Conservation (phyloP, 1,284 basidiomycete genomes). For the Pisolithus thermaeus region DNA sequence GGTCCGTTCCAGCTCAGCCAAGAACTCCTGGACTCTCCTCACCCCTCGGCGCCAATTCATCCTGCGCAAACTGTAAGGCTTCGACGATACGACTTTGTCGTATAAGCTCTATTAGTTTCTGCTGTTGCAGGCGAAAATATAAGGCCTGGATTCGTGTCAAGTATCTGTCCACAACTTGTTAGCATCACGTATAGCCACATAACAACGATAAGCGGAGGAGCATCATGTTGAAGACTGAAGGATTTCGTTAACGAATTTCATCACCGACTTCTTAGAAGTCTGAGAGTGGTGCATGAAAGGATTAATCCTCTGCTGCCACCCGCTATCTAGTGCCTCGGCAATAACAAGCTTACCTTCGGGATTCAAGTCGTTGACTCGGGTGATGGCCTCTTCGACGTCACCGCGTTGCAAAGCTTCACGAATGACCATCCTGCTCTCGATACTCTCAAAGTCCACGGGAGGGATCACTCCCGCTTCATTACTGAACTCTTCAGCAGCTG, state of each 20-base stretch:
- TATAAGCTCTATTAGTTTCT: constrained; percentile 93
- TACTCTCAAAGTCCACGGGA: constrained; percentile 83
- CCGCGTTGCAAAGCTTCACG: constrained; percentile 91
- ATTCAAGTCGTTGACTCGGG: constrained; percentile 90
- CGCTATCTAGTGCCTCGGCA: constrained; percentile 9
- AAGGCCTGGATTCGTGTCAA: constrained; percentile 88
- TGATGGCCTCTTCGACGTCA: constrained; percentile 92
- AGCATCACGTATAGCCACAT: constrained; percentile 14
- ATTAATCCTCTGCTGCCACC: constrained; percentile 67
- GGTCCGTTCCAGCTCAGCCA: constrained; percentile 87
- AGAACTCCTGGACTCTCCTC: constrained; percentile 93
- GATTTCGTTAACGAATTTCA: constrained; percentile 69
- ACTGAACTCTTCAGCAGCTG: constrained; percentile 92
- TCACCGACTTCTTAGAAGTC: constrained; percentile 63
- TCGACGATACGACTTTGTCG: constrained; percentile 74
- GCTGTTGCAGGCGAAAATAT: constrained; percentile 92
- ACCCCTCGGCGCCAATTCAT: constrained; percentile 89
- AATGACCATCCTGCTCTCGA: constrained; percentile 91
- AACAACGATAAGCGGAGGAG: constrained; percentile 8
- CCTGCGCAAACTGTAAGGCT: constrained; percentile 87
- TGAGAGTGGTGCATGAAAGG: constrained; percentile 99
- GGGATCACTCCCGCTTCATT: constrained; percentile 77
- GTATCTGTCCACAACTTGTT: constrained; percentile 56
- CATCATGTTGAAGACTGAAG: constrained; percentile 94
- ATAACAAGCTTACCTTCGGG: constrained; percentile 79